A percentile compares a stretch with the other conserved stretches of the same genome.
phyloP scores from a whole-genome alignment of 768 basidiomycete genomes.

The Podaxis sp. region DNA sequence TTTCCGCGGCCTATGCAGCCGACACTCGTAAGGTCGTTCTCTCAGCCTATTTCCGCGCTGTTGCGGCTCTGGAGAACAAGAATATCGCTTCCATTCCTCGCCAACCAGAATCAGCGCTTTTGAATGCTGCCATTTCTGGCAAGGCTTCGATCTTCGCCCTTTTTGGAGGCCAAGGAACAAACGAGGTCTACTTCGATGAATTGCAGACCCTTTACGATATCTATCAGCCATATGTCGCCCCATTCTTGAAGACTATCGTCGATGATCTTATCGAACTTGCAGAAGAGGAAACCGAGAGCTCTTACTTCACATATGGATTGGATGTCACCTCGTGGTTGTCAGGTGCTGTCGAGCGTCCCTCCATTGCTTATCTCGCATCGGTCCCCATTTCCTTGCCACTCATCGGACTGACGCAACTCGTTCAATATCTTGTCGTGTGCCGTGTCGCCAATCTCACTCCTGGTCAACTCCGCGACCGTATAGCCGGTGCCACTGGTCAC shows the following conservation, averaged over 20 bases:
- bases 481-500: conserved; percentile 92
- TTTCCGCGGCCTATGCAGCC: conserved; percentile 71
- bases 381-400: conserved; percentile 93
- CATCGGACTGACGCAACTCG: conserved; percentile 94
- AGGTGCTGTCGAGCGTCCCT: conserved; percentile 66
- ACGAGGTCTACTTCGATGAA: conserved; percentile 98
- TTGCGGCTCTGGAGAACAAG: conserved; percentile 64
- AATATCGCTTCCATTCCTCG: conserved; percentile 55
- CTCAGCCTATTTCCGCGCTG: conserved; percentile 75
- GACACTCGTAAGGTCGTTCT: conserved; percentile 79
- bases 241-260: conserved; percentile 67
- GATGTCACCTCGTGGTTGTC: conserved; percentile 85
- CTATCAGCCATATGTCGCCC: conserved; percentile 82
- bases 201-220: conserved; percentile 88
- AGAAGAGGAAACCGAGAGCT: conserved; percentile 52
- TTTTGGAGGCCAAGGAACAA: conserved; percentile 97
- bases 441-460: conserved; percentile 75
- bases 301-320: conserved; percentile 80
- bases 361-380: conserved; percentile 85
- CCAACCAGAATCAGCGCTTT: conserved; percentile 64
- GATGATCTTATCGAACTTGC: conserved; percentile 70
- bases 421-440: conserved; percentile 85
- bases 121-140: conserved; percentile 58
- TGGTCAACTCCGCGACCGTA: conserved; percentile 71
- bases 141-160: conserved; percentile 84